A percentile compares a stretch with the other conserved stretches of the same genome.
phyloP scores from a whole-genome alignment of 2,329 filamentous ascomycete species.

The Metarhizium rileyi region DNA sequence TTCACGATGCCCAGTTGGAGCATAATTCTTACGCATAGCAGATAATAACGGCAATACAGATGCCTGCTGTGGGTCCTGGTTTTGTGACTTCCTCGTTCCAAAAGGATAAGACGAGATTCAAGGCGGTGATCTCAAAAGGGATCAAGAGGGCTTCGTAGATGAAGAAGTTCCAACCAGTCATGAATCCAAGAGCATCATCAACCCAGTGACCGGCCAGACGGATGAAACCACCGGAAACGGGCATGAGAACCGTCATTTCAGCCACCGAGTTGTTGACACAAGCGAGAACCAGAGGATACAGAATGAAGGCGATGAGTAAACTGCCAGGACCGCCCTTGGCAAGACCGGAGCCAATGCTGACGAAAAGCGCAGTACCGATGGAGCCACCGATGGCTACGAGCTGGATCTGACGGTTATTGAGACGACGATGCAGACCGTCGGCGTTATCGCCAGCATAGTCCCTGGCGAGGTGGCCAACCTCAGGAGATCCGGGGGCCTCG shows the following conservation, averaged over 20 bases:
- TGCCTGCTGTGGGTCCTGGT: constrained; percentile 56
- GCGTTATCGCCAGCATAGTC: constrained; percentile 21
- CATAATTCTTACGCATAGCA: constrained; percentile 42
- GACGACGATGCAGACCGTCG: constrained; percentile 34
- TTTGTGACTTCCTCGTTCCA: constrained; percentile 37
- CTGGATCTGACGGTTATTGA: constrained; percentile 47
- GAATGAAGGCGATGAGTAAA: constrained; percentile 47
- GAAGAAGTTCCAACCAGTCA: constrained; percentile 35
- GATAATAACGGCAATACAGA: constrained; percentile 46
- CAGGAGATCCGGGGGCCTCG: constrained; percentile 15
- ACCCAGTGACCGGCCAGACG: constrained; percentile 56
- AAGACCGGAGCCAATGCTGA: constrained; percentile 49
- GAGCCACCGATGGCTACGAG: constrained; percentile 49
- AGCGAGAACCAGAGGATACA: constrained; percentile 46
- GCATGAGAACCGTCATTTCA: constrained; percentile 55
- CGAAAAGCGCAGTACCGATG: constrained; percentile 49
- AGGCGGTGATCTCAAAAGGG: constrained; percentile 33
- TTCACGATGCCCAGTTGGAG: not conserved
- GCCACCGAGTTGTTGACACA: constrained; percentile 57
- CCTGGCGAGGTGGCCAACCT: constrained; percentile 15
- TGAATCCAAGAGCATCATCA: constrained; percentile 54
- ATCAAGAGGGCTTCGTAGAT: constrained; percentile 34
- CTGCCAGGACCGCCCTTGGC: constrained; percentile 34
- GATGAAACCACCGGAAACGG: constrained; percentile 53
- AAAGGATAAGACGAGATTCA: constrained; percentile 32